Conservation (phyloP, 768 basidiomycete species). For the Paxillus rubicundulus region DNA sequence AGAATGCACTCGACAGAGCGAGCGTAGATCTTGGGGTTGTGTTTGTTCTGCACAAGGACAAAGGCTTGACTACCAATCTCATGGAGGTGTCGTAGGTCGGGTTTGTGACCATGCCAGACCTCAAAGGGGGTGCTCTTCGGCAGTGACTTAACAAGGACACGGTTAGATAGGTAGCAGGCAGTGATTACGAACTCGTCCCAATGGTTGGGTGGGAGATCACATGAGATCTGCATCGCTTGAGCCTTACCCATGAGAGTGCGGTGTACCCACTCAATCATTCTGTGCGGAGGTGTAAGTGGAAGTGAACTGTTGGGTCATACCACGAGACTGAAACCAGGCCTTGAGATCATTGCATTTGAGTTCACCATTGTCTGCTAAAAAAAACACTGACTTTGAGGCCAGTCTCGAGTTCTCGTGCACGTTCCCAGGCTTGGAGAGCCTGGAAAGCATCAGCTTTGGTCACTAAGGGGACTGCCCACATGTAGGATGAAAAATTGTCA, state of each 20-base stretch:
- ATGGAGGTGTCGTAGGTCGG: too few relatives aligned
- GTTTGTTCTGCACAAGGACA: slow-evolving; percentile 21
- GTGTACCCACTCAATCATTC: slow-evolving; percentile 39
- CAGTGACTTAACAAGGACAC: slow-evolving; percentile 23
- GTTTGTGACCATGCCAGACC: slow-evolving; percentile 13
- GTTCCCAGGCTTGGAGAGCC: too few relatives aligned
- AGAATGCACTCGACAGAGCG: slow-evolving; percentile 5
- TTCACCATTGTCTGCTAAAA: too few relatives aligned
- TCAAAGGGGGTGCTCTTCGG: slow-evolving; percentile 18
- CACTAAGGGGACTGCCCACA: too few relatives aligned
- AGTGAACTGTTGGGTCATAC: slow-evolving; percentile 19
- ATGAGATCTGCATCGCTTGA: slow-evolving; percentile 27
- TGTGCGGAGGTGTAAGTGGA: slow-evolving; percentile 37
- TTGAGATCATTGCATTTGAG: too few relatives aligned
- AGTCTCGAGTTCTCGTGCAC: too few relatives aligned
- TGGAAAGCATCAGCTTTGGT: too few relatives aligned
- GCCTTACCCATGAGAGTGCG: slow-evolving; percentile 33
- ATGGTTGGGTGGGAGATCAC: slow-evolving; percentile 22
- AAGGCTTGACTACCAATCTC: slow-evolving; percentile 31
- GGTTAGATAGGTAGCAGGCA: slow-evolving; percentile 23
- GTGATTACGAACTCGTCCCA: slow-evolving; percentile 38
- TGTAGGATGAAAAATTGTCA: too few relatives aligned
- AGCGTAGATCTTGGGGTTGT: slow-evolving; percentile 27
- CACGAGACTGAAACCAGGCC: too few relatives aligned
- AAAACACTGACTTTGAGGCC: too few relatives aligned